Conservation (phyloP, 768 basidiomycete species). For the Amanita exitialis region DNA sequence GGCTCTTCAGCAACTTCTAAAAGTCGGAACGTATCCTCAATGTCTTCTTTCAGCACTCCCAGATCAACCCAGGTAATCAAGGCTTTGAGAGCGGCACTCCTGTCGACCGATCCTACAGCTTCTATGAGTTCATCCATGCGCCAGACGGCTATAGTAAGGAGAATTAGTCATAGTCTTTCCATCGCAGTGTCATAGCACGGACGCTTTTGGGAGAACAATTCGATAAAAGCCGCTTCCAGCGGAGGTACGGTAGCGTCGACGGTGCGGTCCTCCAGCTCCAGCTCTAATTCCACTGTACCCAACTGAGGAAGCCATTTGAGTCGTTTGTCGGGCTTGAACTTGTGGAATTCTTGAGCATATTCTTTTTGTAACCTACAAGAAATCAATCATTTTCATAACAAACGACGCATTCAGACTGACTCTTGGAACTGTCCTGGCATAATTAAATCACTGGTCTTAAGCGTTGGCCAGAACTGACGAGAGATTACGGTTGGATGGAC, state of each 20-base stretch:
- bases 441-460: constrained; percentile 60
- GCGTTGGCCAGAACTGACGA: constrained; percentile 87
- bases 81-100: constrained; percentile 58
- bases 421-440: constrained; percentile 81
- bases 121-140: constrained; percentile 55
- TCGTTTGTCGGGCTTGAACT: constrained; percentile 87
- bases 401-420: constrained; percentile 32
- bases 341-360: constrained; percentile 70
- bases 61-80: constrained; percentile 77
- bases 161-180: not conserved
- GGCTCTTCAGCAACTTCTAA: constrained; percentile 52
- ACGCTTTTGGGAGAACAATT: constrained; percentile 74
- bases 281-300: constrained; percentile 71
- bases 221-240: constrained; percentile 85
- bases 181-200: not conserved
- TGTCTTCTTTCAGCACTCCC: constrained; percentile 68
- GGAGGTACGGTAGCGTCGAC: constrained; percentile 72
- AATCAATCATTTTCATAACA: not conserved
- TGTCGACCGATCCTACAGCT: constrained; percentile 56
- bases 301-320: constrained; percentile 86
- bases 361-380: constrained; percentile 52
- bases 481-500: constrained; percentile 91
- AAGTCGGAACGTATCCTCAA: constrained; percentile 48
- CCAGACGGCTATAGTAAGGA: constrained; percentile 48
- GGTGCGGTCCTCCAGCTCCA: constrained; percentile 76